Evolutionary conservation across 2,329 filamentous ascomycete genomes (phyloP).

Genomic region (Penicillium sp.): DNA sequence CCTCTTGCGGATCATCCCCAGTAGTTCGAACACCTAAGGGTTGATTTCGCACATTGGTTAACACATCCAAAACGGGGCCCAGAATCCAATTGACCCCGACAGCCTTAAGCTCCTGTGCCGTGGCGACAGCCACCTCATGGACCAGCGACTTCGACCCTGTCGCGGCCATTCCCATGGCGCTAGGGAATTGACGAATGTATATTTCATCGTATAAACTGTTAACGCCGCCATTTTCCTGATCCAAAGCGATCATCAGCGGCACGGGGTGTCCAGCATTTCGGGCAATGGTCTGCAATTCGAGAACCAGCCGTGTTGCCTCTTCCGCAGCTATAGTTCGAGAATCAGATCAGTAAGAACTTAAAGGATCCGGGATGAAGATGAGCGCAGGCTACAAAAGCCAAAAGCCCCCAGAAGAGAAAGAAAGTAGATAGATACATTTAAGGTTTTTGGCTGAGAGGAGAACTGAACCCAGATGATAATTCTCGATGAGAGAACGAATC

Average conservation of each 20-base stretch:
- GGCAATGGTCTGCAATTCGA: conserved; percentile 90
- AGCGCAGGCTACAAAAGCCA: too few relatives aligned
- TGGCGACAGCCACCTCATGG: conserved; percentile 89
- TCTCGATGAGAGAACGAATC: conserved; percentile 65
- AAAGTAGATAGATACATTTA: conserved; percentile 60
- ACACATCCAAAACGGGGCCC: conserved; percentile 88
- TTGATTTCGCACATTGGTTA: conserved; percentile 91
- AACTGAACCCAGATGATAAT: conserved; percentile 84
- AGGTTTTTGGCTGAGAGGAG: conserved; percentile 68
- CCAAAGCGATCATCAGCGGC: conserved; percentile 85
- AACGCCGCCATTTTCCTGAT: conserved; percentile 97
- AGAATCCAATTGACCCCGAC: conserved; percentile 97
- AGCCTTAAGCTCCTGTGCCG: conserved; percentile 86
- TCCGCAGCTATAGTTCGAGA: conserved; percentile 70
- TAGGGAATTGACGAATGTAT: conserved; percentile 94
- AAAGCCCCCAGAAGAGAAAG: not conserved
- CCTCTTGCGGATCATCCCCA: conserved; percentile 92
- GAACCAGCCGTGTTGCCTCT: conserved; percentile 83
- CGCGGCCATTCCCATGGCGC: conserved; percentile 95
- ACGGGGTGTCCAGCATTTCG: conserved; percentile 87
- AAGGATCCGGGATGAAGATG: not conserved
- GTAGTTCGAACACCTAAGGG: conserved; percentile 86
- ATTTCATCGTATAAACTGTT: conserved; percentile 96
- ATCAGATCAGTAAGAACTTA: conserved; percentile 2
- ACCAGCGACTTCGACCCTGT: conserved; percentile 83